These are phyloP conservation scores for Candida mattraensis DNA, from an alignment of 805 yeast species.

Conservation along the genomic window DNA sequence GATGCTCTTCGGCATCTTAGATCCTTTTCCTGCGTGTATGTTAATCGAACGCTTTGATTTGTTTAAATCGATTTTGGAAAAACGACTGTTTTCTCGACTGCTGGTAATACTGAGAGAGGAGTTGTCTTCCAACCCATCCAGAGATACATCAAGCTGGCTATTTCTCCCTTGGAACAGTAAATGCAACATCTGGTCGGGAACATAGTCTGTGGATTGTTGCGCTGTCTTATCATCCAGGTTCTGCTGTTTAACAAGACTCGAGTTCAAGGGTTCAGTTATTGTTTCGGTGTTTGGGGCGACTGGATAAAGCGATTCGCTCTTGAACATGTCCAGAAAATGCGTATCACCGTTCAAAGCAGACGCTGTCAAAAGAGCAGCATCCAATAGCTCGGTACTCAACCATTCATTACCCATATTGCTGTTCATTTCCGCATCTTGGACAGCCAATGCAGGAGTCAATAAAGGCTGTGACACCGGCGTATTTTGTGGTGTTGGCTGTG, in stretches of 20 bases:
- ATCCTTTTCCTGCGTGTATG: slow-evolving; percentile 33
- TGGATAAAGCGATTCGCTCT: slow-evolving; percentile 24
- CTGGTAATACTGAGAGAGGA: slow-evolving; percentile 7
- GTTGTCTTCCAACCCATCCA: too few relatives aligned
- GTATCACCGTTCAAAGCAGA: slow-evolving; percentile 66
- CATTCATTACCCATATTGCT: slow-evolving; percentile 52
- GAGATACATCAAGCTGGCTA: too few relatives aligned
- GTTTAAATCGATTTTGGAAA: slow-evolving; percentile 3
- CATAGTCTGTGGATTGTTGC: slow-evolving; percentile 21
- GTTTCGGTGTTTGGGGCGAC: slow-evolving; percentile 7
- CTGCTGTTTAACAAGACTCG: not conserved
- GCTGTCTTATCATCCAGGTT: slow-evolving; percentile 2
- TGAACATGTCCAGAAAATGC: slow-evolving; percentile 55
- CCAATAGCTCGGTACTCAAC: slow-evolving; percentile 69
- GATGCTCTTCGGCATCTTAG: slow-evolving; percentile 53
- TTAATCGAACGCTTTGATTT: slow-evolving; percentile 31
- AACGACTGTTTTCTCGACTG: slow-evolving; percentile 11
- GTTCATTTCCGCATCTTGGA: not conserved
- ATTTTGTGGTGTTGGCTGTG: too few relatives aligned
- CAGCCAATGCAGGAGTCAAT: not conserved
- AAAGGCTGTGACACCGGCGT: too few relatives aligned
- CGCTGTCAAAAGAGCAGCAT: slow-evolving; percentile 72
- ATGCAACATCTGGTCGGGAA: slow-evolving; percentile 49
- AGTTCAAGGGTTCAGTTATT: not conserved
- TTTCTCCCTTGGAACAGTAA: slow-evolving; percentile 51